A percentile compares a stretch with the other conserved stretches of the same genome.
These are phyloP conservation scores for Coelastrella sp. DNA, from an alignment of 139 green algal species.

Conservation along the genomic window DNA sequence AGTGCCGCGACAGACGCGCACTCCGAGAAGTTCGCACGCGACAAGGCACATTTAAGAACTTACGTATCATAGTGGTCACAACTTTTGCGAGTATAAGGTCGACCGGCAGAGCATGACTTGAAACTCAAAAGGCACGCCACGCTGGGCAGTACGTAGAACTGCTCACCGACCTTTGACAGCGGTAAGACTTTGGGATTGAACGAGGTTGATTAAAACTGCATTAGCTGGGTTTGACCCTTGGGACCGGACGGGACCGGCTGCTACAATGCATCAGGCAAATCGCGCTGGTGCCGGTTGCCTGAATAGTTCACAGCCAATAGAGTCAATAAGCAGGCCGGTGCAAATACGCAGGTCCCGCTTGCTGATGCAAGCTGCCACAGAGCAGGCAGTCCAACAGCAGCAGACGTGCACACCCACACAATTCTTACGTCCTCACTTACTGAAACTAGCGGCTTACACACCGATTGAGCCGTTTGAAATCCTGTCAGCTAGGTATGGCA, in stretches of 20 bases:
- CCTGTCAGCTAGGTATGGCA: slow-evolving; percentile 84
- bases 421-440: slow-evolving; percentile 94
- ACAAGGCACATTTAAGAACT: too few species aligned
- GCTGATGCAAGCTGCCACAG: slow-evolving; percentile 4
- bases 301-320: background rate
- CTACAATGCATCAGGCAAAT: background rate
- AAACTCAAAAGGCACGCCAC: too few species aligned
- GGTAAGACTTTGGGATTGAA: too few species aligned
- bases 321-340: background rate
- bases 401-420: slow-evolving; percentile 26
- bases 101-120: too few species aligned
- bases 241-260: background rate
- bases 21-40: too few species aligned
- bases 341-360: background rate
- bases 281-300: background rate
- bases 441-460: slow-evolving; percentile 94
- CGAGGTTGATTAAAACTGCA: too few species aligned
- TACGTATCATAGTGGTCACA: too few species aligned
- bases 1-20: too few species aligned
- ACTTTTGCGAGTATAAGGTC: too few species aligned
- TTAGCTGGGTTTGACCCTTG: too few species aligned
- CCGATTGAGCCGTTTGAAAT: slow-evolving; percentile 99
- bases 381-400: slow-evolving; percentile 39
- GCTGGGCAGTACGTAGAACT: too few species aligned
- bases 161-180: too few species aligned